Base-by-base conservation (phyloP, 306 rosid species). In the Rosa multiflora region DNA sequence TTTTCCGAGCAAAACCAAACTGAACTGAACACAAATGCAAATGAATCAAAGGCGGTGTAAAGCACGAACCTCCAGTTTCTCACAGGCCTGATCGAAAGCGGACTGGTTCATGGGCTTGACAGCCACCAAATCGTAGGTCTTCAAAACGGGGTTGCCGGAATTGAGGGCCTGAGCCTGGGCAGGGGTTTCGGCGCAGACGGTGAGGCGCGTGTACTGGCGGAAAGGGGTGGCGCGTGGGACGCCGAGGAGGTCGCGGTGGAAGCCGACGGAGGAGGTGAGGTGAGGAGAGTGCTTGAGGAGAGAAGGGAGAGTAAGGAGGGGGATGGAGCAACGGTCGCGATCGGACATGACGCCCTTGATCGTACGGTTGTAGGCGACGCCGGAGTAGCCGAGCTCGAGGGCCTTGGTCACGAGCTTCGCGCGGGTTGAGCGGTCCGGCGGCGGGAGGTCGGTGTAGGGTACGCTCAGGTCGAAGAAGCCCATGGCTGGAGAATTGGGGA, bases 321-420 rank as follows among this genome's bases (percentile, higher is more conserved):
- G 56, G 73, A 92, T 91, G 46, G 91, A 80, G 83, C 99, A 95
- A 67, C 94, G 94, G 82, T 95, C 93, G 32, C 72, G 81, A 72
- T 95, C 98, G 51, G 99, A 91, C 96, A 95, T 95, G 5, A 91
- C 88, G 73, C 98, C 98, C 70, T 86, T 90, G 81, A 93, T 91
- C 29, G 88, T 86, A 69, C 93, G 94, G 89, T 90, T 88, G 80
- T 92, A 92, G 58, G 99, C 98, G 70, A 95, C 82, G 46, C 99
- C 98, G 0, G 93, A 83, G 87, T 91, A 93, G 76, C 99, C 99
- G 10, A 95, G 82, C 83, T 92, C 97, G 91, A 95, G 86, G 72
- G 92, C 94, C 79, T 88, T 88, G 5, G 90, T 88, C 3, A 78
- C 98, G 7, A 84, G 78, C 80, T 83, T 90, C 3, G 85, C 88